phyloP scores from a whole-genome alignment of 139 green algal species.

The Penium margaritaceum region DNA sequence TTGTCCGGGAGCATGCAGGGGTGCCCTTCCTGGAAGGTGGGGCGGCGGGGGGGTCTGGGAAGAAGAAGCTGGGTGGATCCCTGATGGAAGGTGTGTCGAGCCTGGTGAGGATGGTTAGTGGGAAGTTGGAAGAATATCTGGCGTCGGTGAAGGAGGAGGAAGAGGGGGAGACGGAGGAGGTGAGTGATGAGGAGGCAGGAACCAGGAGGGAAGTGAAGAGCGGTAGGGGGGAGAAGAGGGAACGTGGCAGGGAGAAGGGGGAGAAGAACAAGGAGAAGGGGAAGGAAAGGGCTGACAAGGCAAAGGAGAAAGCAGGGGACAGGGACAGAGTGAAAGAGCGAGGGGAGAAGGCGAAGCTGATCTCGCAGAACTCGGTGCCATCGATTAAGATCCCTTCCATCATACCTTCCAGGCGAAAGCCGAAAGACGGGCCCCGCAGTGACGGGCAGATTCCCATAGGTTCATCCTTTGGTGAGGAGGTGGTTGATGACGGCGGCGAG shows the following conservation, averaged over 20 bases:
- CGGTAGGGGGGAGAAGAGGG: background rate
- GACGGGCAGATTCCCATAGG: background rate
- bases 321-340: background rate
- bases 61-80: too few species aligned
- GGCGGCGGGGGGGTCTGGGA: too few species aligned
- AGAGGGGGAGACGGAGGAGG: constrained; percentile 1
- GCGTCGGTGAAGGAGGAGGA: constrained; percentile 8
- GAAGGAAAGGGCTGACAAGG: constrained; percentile 1
- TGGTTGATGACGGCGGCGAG: too few species aligned
- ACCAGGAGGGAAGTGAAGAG: background rate
- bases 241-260: background rate
- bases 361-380: background rate
- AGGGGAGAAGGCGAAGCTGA: background rate
- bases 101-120: too few species aligned
- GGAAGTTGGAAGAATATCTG: too few species aligned
- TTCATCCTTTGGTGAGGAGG: constrained; percentile 5
- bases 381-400: too few species aligned
- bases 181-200: background rate
- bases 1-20: too few species aligned
- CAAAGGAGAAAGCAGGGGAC: background rate
- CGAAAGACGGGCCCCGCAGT: too few species aligned
- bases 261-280: background rate
- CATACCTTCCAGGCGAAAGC: too few species aligned
- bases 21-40: too few species aligned
- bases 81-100: too few species aligned